A percentile compares a stretch with the other conserved stretches of the same genome.
Evolutionary conservation across 1,284 basidiomycete genomes (phyloP).

Genomic region (Apiotrichum gracile): DNA sequence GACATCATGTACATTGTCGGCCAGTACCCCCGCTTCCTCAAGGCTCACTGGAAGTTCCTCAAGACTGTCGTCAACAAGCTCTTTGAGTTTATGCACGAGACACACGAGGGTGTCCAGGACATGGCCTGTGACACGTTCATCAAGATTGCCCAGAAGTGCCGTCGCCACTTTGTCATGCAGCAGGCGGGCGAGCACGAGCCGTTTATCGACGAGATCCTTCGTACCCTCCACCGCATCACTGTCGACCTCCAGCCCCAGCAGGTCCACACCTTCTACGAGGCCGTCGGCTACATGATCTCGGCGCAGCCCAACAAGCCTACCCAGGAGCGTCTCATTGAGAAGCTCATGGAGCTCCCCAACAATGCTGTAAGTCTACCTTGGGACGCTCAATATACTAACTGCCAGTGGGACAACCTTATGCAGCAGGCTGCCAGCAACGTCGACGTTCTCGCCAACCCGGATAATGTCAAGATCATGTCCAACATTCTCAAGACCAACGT

Average conservation of each 20-base stretch:
- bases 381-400: neutral
- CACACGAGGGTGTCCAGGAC: conserved; percentile 98
- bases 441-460: conserved; percentile 82
- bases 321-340: conserved; percentile 90
- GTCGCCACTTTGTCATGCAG: conserved; percentile 97
- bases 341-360: conserved; percentile 96
- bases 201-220: conserved; percentile 96
- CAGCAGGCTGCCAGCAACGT: conserved; percentile 87
- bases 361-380: conserved; percentile 54
- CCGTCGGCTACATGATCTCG: conserved; percentile 98
- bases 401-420: conserved; percentile 88
- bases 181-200: conserved; percentile 96
- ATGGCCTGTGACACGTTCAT: conserved; percentile 99
- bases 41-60: conserved; percentile 99
- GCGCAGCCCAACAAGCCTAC: conserved; percentile 96
- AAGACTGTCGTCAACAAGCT: conserved; percentile 99
- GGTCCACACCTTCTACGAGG: conserved; percentile 96
- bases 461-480: conserved; percentile 95
- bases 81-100: conserved; percentile 99
- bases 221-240: conserved; percentile 87
- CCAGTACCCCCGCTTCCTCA: conserved; percentile 98
- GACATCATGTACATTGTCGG: conserved; percentile 99
- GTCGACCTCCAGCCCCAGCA: conserved; percentile 93
- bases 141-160: conserved; percentile 99
- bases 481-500: conserved; percentile 99